Percentiles rank a stretch among this genome's conserved stretches.
These are phyloP conservation scores for Neurospora sp. DNA, from an alignment of 495 filamentous ascomycete genomes.

Conservation along the genomic window DNA sequence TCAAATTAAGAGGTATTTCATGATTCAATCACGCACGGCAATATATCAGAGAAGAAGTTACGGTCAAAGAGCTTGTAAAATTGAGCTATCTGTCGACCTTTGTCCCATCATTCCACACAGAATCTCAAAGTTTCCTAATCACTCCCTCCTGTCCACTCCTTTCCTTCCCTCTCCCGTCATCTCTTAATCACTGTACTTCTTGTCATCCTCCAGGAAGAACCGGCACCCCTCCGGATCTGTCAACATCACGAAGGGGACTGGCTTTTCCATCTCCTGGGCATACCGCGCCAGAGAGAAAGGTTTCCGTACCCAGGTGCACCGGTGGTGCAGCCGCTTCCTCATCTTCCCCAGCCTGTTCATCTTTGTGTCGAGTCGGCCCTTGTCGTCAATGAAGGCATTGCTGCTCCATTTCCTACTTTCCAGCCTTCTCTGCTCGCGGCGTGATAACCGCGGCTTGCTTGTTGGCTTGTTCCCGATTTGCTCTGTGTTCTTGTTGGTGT, in stretches of 20 bases:
- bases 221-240: not conserved
- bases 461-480: too few relatives aligned
- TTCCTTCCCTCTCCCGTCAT: not conserved
- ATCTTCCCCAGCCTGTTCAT: not conserved
- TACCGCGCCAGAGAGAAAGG: not conserved
- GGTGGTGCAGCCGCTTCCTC: not conserved
- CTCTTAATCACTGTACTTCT: not conserved
- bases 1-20: too few relatives aligned
- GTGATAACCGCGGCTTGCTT: too few relatives aligned
- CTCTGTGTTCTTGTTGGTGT: too few relatives aligned
- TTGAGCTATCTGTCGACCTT: not conserved
- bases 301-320: not conserved
- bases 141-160: too few relatives aligned
- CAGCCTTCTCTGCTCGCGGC: too few relatives aligned
- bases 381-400: not conserved
- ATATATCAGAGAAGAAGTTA: not conserved
- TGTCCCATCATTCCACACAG: not conserved
- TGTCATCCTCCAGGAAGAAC: not conserved
- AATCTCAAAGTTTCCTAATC: too few relatives aligned
- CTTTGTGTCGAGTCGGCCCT: fast-evolving
- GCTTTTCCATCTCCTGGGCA: not conserved
- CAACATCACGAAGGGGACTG: not conserved
- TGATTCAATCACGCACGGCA: not conserved
- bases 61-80: not conserved
- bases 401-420: not conserved